Evolutionary conservation across 2,329 filamentous ascomycete genomes (phyloP), one percentile per base, ranked within the genome.

Genomic region (Phialophora chinensis): DNA sequence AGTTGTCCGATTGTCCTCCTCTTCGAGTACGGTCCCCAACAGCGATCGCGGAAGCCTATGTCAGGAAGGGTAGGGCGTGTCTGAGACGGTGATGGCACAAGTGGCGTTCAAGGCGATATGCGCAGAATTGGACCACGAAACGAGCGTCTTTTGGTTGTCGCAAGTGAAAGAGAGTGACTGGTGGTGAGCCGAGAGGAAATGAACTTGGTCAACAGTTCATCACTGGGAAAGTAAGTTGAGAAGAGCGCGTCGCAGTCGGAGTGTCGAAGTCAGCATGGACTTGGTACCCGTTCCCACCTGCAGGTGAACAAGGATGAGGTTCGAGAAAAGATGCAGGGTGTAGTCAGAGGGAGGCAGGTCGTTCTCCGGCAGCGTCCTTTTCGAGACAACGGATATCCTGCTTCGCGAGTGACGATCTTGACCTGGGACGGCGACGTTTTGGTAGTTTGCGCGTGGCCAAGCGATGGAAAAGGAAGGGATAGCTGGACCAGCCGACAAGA

Each of bases 401-500:
- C 27, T 44, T 56, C 29, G 17, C 20, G 25, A 50, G 25, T 60
- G 31, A 55, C 23, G 62, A 62, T 60, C 54, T 53, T 42, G 54
- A 52, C 44, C 49, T 47, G 35, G 47, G 60, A 35, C 31, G 47
- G 27, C 33, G 57, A 50, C 58, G 56, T 27, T 53, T 58, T 59
- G 62, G 54, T 50, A 35, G 56, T 27, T 62, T 44, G 50, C 53
- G 59, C 38, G 55, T 50, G 56, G 44, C 20, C 27, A 31, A 62
- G 33, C 8, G 60, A 31, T 44, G 25, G 11, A 35, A 31, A 49
- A 64, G 35, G 64, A 63, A 59, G 27, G 35, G 59, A 63, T 49
- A 63, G 67, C 65, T 69, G 65, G 52, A 63, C 65, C 65, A 57
- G 67, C 65, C 57, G 62, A 64, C 50, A 60, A 56, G 61, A 44